A percentile compares a stretch with the other conserved stretches of the same genome.
Conservation (phyloP, 2,329 filamentous ascomycete species). For the Tolypocladium paradoxum region DNA sequence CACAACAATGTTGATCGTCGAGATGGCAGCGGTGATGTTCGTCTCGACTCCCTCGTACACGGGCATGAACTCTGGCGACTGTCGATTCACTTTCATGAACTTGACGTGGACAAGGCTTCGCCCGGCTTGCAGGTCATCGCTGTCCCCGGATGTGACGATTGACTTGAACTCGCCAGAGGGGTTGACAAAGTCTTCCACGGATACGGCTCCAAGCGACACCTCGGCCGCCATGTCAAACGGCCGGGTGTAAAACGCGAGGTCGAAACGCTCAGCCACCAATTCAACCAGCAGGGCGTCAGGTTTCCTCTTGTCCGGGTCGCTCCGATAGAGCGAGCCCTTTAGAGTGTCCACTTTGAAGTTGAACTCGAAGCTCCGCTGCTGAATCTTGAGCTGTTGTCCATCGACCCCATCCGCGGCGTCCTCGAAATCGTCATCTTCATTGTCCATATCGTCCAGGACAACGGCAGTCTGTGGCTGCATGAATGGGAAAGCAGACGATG, state of each 20-base stretch:
- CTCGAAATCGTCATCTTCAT: slow-evolving; percentile 56
- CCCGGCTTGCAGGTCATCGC: slow-evolving; percentile 62
- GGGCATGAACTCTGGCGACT: slow-evolving; percentile 86
- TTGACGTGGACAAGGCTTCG: slow-evolving; percentile 81
- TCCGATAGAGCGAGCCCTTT: slow-evolving; percentile 82
- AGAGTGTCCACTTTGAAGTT: slow-evolving; percentile 93
- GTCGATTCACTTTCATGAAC: slow-evolving; percentile 77
- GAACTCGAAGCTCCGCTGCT: slow-evolving; percentile 90
- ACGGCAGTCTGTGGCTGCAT: slow-evolving; percentile 63
- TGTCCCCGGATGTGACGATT: slow-evolving; percentile 77
- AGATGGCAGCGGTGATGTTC: slow-evolving; percentile 82
- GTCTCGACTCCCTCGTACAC: slow-evolving; percentile 90
- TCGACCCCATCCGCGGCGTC: slow-evolving; percentile 50
- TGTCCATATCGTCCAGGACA: slow-evolving; percentile 66
- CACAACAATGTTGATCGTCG: slow-evolving; percentile 92
- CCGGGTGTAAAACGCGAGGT: slow-evolving; percentile 76
- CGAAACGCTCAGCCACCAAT: slow-evolving; percentile 80
- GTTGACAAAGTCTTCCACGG: slow-evolving; percentile 89
- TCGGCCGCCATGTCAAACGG: slow-evolving; percentile 91
- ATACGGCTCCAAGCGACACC: slow-evolving; percentile 75
- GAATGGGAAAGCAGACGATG: slow-evolving; percentile 66
- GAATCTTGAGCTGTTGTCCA: slow-evolving; percentile 55
- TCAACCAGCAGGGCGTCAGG: slow-evolving; percentile 80
- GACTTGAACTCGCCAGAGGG: slow-evolving; percentile 87
- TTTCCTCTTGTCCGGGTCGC: slow-evolving; percentile 66